These are phyloP conservation scores for Thecamonas trahens DNA, from an alignment of 78 protist species.

Conservation along the genomic window DNA sequence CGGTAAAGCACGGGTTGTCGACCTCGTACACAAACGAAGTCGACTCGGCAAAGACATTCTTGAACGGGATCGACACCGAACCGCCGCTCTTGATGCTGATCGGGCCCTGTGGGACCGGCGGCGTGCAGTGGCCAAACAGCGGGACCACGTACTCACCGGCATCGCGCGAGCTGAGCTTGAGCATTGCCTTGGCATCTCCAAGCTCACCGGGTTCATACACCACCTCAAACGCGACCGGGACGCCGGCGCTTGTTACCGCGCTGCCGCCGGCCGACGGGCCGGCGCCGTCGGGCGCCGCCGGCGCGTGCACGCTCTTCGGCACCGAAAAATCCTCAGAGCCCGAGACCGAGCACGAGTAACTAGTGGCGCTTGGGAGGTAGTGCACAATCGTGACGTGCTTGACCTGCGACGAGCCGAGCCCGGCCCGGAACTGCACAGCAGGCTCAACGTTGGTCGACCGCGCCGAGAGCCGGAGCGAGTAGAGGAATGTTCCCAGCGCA, in stretches of 20 bases:
- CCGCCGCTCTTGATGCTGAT: constrained; percentile 16
- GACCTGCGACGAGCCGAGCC: constrained; percentile 33
- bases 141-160: constrained; percentile 58
- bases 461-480: constrained; percentile 22
- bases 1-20: constrained; percentile 41
- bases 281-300: too few species aligned
- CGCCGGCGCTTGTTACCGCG: constrained; percentile 17
- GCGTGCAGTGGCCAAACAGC: constrained; percentile 40
- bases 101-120: constrained; percentile 74
- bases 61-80: constrained; percentile 15
- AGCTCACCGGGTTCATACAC: constrained; percentile 47
- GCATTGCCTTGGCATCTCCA: constrained; percentile 33
- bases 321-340: constrained; percentile 1
- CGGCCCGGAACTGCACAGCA: constrained; percentile 11
- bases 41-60: constrained; percentile 32
- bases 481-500: constrained; percentile 46
- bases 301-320: constrained; percentile 5
- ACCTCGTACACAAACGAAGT: constrained; percentile 16
- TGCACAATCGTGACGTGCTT: constrained; percentile 30
- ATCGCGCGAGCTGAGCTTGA: constrained; percentile 15
- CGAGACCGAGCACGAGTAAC: constrained; percentile 12
- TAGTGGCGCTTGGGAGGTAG: neutral
- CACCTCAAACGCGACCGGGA: constrained; percentile 46
- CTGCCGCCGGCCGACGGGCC: constrained; percentile 8
- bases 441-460: constrained; percentile 15